Evolutionary conservation across 352 stramenopile genomes (phyloP).

Genomic region (Pythium angustatum): DNA sequence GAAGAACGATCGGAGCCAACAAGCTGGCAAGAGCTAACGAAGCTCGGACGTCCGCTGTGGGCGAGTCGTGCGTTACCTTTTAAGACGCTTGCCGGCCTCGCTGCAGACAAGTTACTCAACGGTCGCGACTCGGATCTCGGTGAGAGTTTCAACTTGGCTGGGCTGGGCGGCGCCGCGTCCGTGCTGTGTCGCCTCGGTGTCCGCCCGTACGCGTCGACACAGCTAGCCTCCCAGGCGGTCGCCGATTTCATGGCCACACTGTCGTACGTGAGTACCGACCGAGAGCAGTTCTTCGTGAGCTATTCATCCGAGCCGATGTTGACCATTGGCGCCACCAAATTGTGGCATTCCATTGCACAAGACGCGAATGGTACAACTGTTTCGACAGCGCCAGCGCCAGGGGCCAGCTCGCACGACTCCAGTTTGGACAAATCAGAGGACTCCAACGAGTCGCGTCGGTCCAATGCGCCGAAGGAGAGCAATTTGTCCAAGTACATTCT

Average conservation of each 20-base stretch:
- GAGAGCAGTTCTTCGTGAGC: conserved; percentile 21
- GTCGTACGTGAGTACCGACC: conserved; percentile 22
- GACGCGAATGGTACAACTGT: no score
- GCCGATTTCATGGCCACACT: conserved; percentile 33
- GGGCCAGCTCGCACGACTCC: no score
- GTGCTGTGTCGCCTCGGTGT: conserved; percentile 32
- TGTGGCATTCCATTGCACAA: conserved; percentile 21
- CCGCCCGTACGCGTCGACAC: conserved; percentile 12
- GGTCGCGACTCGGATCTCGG: neutral
- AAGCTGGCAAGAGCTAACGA: neutral
- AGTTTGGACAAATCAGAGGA: no score
- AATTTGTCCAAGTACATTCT: conserved; percentile 22
- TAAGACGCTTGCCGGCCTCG: neutral
- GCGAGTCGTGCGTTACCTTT: neutral
- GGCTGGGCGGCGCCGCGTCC: conserved; percentile 11
- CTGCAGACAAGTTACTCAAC: neutral
- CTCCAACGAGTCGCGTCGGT: no score
- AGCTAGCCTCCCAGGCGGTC: conserved; percentile 22
- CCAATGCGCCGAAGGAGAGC: no score
- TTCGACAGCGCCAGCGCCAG: no score
- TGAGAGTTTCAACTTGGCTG: neutral
- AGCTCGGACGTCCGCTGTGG: conserved; percentile 3
- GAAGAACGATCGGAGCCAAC: no score
- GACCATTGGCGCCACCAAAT: conserved; percentile 22
- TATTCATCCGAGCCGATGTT: conserved; percentile 28